Evolutionary conservation across 2,329 filamentous ascomycete species (phyloP).

Genomic region (Mariannaea elegans): DNA sequence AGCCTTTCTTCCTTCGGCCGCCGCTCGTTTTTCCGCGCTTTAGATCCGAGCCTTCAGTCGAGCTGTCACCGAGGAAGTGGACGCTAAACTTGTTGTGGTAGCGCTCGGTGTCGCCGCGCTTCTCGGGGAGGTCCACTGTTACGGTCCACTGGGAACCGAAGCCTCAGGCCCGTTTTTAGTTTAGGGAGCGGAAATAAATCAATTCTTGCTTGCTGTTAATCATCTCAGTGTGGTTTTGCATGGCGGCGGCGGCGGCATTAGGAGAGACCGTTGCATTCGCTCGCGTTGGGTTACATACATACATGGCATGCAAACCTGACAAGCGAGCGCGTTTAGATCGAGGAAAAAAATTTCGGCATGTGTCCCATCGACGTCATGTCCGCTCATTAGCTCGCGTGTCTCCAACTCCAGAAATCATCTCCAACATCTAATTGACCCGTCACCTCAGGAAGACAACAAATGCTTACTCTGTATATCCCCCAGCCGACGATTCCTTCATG

Average conservation of each 20-base stretch:
- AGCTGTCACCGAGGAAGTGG: neutral
- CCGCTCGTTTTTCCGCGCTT: constrained; percentile 26
- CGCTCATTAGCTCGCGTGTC: neutral
- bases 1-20: constrained; percentile 19
- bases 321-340: neutral
- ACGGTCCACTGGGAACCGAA: too few relatives aligned
- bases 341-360: neutral
- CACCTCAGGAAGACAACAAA: too few relatives aligned
- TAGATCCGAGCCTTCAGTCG: constrained; percentile 15
- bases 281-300: neutral
- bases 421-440: too few relatives aligned
- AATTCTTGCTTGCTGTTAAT: too few relatives aligned
- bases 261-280: neutral
- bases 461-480: too few relatives aligned
- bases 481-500: too few relatives aligned
- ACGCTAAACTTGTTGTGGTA: neutral
- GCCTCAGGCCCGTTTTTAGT: neutral
- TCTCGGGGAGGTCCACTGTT: neutral
- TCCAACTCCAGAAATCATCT: neutral
- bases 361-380: neutral
- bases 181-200: neutral
- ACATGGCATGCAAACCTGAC: neutral
- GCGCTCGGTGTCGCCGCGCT: neutral
- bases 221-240: too few relatives aligned
- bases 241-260: too few relatives aligned